phyloP scores from a whole-genome alignment of 768 basidiomycete genomes.

The Cubamyces sp. region DNA sequence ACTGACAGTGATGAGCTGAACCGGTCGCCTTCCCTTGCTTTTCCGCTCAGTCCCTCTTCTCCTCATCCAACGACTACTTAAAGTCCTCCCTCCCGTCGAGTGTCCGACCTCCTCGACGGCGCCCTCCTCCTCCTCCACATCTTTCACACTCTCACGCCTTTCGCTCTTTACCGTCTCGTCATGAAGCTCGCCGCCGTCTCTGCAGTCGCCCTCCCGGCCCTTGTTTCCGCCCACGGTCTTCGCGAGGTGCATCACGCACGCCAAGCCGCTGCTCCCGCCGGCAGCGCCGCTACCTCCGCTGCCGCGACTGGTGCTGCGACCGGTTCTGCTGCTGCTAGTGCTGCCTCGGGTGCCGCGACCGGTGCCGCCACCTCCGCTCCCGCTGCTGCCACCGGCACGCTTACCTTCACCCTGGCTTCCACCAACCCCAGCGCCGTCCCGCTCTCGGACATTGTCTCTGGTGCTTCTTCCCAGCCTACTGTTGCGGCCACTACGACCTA shows the following conservation, averaged over 20 bases:
- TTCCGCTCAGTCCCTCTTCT: neutral
- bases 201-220: constrained; percentile 40
- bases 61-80: neutral
- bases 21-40: neutral
- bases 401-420: constrained; percentile 36
- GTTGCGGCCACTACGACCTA: constrained; percentile 39
- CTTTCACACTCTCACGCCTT: neutral
- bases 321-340: constrained; percentile 23
- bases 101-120: constrained; percentile 17
- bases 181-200: constrained; percentile 40
- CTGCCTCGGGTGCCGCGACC: constrained; percentile 32
- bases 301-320: constrained; percentile 27
- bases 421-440: constrained; percentile 42
- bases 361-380: constrained; percentile 12
- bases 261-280: constrained; percentile 28
- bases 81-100: constrained; percentile 5
- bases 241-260: constrained; percentile 30
- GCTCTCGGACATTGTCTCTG: constrained; percentile 34
- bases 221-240: constrained; percentile 44
- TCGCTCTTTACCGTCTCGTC: constrained; percentile 19
- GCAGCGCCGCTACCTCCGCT: constrained; percentile 10
- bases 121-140: neutral
- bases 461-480: constrained; percentile 34
- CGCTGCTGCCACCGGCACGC: constrained; percentile 21
- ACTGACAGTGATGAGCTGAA: neutral